Percentiles rank a stretch among this genome's conserved stretches.
Evolutionary conservation across 1,139 yeast genomes (phyloP).

Genomic region (Pichia terricola): DNA sequence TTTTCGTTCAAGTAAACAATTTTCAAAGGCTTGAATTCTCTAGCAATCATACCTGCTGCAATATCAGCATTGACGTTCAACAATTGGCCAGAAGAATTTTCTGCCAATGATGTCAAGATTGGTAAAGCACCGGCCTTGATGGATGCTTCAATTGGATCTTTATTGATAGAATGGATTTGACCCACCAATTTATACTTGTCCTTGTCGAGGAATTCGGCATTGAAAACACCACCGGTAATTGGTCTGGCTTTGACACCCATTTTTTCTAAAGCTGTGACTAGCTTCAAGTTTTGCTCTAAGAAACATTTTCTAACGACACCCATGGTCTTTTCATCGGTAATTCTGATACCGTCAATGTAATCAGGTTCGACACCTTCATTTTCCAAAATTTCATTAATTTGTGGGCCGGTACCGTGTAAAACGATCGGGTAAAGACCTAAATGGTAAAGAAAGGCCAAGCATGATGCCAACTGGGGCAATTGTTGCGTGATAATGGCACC

Average conservation of each 20-base stretch:
- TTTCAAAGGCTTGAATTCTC: conserved; percentile 93
- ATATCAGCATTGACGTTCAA: conserved; percentile 97
- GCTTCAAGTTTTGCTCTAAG: conserved; percentile 84
- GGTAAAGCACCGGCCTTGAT: conserved; percentile 96
- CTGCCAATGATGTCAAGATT: conserved; percentile 90
- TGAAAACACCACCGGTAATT: conserved; percentile 94
- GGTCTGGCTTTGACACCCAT: conserved; percentile 98
- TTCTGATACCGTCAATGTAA: conserved; percentile 92
- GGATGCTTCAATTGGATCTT: conserved; percentile 87
- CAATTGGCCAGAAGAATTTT: conserved; percentile 92
- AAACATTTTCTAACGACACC: conserved; percentile 91
- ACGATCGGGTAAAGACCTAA: conserved; percentile 96
- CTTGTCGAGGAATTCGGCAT: conserved; percentile 85
- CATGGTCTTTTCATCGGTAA: conserved; percentile 93
- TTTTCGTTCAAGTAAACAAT: conserved; percentile 94
- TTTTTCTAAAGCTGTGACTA: conserved; percentile 91
- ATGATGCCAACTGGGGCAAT: conserved; percentile 85
- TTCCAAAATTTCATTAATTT: conserved; percentile 87
- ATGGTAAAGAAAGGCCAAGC: conserved; percentile 91
- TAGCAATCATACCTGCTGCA: conserved; percentile 96
- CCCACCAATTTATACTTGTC: conserved; percentile 92
- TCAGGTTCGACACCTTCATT: conserved; percentile 94
- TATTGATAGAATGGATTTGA: conserved; percentile 74
- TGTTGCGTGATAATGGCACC: conserved; percentile 98
- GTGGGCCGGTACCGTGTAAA: conserved; percentile 98